Conservation (phyloP, 495 filamentous ascomycete species). For the Cairneyella variabilis region DNA sequence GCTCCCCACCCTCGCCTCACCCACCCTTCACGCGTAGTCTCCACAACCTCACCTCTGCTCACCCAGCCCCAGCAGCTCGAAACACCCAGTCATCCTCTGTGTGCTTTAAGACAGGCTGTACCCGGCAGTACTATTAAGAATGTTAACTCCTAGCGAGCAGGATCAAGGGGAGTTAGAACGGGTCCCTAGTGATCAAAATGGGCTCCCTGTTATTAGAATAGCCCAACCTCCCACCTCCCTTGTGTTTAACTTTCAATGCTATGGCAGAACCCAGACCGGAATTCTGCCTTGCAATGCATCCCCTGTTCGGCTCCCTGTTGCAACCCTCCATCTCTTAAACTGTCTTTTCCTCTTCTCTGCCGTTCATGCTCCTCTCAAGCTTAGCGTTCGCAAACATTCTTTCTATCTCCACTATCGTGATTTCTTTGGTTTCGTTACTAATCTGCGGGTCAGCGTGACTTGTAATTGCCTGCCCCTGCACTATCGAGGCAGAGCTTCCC, state of each 20-base stretch:
- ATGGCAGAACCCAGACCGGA: no score
- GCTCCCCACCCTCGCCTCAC: slow-evolving; percentile 5
- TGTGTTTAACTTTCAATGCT: slow-evolving; percentile 2
- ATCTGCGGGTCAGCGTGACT: no score
- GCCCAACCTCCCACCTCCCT: slow-evolving; percentile 3
- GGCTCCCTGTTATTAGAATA: slow-evolving; percentile 15
- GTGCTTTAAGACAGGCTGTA: background rate
- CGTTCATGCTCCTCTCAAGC: no score
- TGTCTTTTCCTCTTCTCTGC: no score
- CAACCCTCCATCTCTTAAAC: no score
- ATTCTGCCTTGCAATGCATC: no score
- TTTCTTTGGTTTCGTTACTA: no score
- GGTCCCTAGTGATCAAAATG: slow-evolving; percentile 15
- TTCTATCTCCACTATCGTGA: no score
- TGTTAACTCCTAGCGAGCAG: slow-evolving; percentile 15
- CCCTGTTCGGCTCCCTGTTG: no score
- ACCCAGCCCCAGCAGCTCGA: slow-evolving; percentile 9
- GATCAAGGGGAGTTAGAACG: slow-evolving; percentile 11
- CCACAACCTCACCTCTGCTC: slow-evolving; percentile 10
- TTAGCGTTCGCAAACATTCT: no score
- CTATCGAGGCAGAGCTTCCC: no score
- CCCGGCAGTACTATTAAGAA: slow-evolving; percentile 8
- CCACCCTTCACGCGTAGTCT: slow-evolving; percentile 8
- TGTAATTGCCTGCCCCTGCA: no score
- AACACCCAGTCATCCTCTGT: slow-evolving; percentile 8